Evolutionary conservation across 139 green algal genomes (phyloP), one percentile per base, ranked within the genome.

Genomic region (Asterochloris erici): DNA sequence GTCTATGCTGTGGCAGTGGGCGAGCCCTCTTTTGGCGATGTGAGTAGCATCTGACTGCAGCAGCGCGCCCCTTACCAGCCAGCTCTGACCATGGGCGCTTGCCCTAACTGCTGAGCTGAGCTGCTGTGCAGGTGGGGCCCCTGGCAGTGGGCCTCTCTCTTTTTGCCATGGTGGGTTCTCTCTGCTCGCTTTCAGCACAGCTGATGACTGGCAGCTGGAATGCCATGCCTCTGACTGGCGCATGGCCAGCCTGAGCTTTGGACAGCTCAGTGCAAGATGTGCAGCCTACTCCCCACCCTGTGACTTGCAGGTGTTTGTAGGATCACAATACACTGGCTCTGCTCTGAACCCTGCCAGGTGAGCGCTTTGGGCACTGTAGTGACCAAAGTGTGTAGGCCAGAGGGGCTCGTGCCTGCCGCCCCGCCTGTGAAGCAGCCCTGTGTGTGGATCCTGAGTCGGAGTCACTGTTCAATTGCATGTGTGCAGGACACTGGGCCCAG

Each of bases 1-100:
- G 92, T 95, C 61, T 94, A 93, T 81, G 91, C 86, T n/a, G 86
- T 90, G n/a, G 86, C 85, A 27, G 77, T 91, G 14, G 84, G 85
- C 27, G 84, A 90, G 73, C 88, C 88, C 0, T 78, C 69, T 14
- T 89, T 90, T 78, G 88, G 88, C 19, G 85, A 80, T 70, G 54
- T 54, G 38, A 54, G 38, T 54, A 54, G 6, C 38, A 6, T 2
- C 38, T 54, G 38, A 54, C 38, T 54, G 38, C 38, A 54, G 38
- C 38, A 2, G 2, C 38, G 38, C n/a, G n/a, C n/a, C n/a, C n/a
- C 38, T 54, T 54, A 6, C 38, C 38, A 54, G 38, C 6, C 38
- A 54, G 38, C 38, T 10, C 38, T 54, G 38, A 54, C 6, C 6
- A 54, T 54, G 38, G 4, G 38, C 38, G 38, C 38, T 54, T 54